phyloP scores from a whole-genome alignment of 2,329 filamentous ascomycete genomes.

The Aspergillus sp. region DNA sequence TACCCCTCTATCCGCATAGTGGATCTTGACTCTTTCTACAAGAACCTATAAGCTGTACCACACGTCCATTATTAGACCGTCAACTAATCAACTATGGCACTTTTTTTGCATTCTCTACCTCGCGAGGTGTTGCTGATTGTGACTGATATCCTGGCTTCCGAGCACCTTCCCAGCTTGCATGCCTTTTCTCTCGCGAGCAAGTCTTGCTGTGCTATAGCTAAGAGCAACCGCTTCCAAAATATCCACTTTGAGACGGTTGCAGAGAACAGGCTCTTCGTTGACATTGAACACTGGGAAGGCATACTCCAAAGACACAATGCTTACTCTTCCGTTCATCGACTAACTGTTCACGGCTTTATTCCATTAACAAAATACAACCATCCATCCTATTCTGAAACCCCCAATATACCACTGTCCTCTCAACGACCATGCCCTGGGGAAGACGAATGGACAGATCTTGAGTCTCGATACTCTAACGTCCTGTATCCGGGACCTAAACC shows the following conservation, averaged over 20 bases:
- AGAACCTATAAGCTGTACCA: background rate
- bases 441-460: background rate
- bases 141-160: background rate
- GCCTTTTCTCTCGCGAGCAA: conserved; percentile 3
- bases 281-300: background rate
- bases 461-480: background rate
- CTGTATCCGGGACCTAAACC: background rate
- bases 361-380: background rate
- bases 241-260: background rate
- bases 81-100: background rate
- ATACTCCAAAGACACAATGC: conserved; percentile 2
- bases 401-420: background rate
- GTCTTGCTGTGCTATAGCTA: background rate
- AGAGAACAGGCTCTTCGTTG: conserved; percentile 1
- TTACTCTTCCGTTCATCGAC: conserved; percentile 1
- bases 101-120: background rate
- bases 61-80: background rate
- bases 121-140: background rate
- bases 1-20: background rate
- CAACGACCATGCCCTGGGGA: background rate
- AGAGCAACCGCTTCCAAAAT: background rate
- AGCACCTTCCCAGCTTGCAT: conserved; percentile 2
- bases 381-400: background rate
- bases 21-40: background rate
- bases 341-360: background rate